Evolutionary conservation across 2,329 filamentous ascomycete genomes (phyloP).

Genomic region (Aspergillus alliaceus): DNA sequence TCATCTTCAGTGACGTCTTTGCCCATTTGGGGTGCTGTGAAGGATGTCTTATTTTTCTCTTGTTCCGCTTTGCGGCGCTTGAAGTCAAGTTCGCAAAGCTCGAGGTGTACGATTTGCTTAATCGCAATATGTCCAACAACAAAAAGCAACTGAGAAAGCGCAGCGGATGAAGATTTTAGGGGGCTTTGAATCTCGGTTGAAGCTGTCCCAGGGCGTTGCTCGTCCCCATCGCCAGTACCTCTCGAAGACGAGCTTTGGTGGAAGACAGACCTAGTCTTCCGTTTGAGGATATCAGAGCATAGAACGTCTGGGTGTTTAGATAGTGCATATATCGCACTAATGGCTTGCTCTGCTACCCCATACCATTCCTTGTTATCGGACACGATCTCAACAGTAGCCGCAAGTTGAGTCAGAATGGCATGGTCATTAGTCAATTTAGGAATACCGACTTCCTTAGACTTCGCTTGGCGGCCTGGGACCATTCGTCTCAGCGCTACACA

Average conservation of each 20-base stretch:
- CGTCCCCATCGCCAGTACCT: constrained; percentile 29
- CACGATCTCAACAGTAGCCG: constrained; percentile 78
- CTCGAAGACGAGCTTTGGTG: constrained; percentile 38
- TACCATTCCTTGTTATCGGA: constrained; percentile 94
- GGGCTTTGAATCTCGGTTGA: constrained; percentile 36
- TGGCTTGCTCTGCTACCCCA: constrained; percentile 91
- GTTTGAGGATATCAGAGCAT: constrained; percentile 84
- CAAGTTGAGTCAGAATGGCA: constrained; percentile 76
- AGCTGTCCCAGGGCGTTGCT: constrained; percentile 35
- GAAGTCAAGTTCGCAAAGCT: constrained; percentile 96
- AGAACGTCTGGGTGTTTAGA: constrained; percentile 92
- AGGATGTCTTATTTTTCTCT: constrained; percentile 49
- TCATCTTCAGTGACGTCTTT: constrained; percentile 69
- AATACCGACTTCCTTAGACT: constrained; percentile 63
- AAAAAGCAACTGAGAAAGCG: constrained; percentile 87
- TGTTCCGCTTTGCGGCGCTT: constrained; percentile 77
- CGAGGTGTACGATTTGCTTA: constrained; percentile 97
- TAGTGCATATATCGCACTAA: constrained; percentile 90
- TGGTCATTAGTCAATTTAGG: constrained; percentile 89
- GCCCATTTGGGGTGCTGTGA: constrained; percentile 46
- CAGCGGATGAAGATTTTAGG: constrained; percentile 66
- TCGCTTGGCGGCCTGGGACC: constrained; percentile 80
- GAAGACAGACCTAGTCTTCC: constrained; percentile 84
- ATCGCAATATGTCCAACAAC: constrained; percentile 95
- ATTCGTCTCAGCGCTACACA: constrained; percentile 91